A percentile compares a stretch with the other conserved stretches of the same genome.
phyloP scores from a whole-genome alignment of 2,329 filamentous ascomycete genomes.

The Hyphodiscus sp. region DNA sequence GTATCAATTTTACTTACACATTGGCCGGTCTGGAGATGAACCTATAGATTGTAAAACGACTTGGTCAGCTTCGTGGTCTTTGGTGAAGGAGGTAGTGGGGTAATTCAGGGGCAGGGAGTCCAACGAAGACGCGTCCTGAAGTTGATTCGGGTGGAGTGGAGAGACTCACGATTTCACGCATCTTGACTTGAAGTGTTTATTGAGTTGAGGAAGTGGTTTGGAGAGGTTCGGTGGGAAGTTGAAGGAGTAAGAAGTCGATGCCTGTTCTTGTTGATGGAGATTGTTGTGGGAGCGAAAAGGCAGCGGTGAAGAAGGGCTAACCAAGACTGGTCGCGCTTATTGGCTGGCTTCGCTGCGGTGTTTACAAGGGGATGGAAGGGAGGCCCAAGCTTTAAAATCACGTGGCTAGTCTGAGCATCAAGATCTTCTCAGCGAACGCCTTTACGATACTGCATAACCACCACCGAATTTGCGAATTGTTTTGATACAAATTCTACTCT shows the following conservation, averaged over 20 bases:
- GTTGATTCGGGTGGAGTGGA: constrained; percentile 3
- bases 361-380: constrained; percentile 8
- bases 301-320: constrained; percentile 3
- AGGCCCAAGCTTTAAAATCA: background rate
- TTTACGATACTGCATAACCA: background rate
- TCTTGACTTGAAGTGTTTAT: constrained; percentile 40
- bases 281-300: constrained; percentile 8
- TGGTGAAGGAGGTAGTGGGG: constrained; percentile 33
- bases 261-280: constrained; percentile 18
- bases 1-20: constrained; percentile 61
- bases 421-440: background rate
- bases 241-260: constrained; percentile 18
- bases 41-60: constrained; percentile 53
- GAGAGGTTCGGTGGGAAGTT: constrained; percentile 10
- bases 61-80: constrained; percentile 48
- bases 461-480: background rate
- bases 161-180: constrained; percentile 67
- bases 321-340: background rate
- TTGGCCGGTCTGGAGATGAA: constrained; percentile 99
- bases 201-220: constrained; percentile 12
- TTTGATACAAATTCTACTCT: background rate
- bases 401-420: background rate
- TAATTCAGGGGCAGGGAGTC: constrained; percentile 34
- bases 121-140: constrained; percentile 25
- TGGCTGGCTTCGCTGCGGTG: background rate